Percentiles rank a stretch among this genome's conserved stretches.
phyloP scores from a whole-genome alignment of 768 basidiomycete species.

The Hericium erinaceus region DNA sequence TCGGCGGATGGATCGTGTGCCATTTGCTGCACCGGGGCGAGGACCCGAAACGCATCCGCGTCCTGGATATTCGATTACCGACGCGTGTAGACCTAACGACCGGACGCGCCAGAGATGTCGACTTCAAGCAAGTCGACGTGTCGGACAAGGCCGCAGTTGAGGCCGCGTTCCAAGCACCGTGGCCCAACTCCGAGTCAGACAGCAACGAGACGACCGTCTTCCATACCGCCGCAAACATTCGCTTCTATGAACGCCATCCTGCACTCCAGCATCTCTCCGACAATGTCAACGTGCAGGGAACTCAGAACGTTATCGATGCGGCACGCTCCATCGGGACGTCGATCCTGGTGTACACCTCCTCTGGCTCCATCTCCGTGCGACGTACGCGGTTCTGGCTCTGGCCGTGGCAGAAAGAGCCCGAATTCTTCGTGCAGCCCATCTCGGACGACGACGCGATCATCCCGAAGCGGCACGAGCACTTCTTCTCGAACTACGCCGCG shows the following conservation, averaged over 20 bases:
- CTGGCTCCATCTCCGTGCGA: constrained; percentile 52
- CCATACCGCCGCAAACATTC: constrained; percentile 71
- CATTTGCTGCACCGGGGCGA: constrained; percentile 65
- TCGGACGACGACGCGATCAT: constrained; percentile 47
- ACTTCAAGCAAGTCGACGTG: constrained; percentile 53
- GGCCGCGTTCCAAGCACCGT: constrained; percentile 54
- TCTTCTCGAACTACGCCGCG: constrained; percentile 73
- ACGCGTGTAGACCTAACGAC: constrained; percentile 45
- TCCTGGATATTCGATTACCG: constrained; percentile 60
- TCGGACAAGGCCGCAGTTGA: constrained; percentile 43
- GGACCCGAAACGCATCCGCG: constrained; percentile 50
- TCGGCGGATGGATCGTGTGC: constrained; percentile 71
- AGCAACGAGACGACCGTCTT: constrained; percentile 51
- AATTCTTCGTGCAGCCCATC: constrained; percentile 50
- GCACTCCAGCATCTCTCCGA: constrained; percentile 44
- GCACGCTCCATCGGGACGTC: constrained; percentile 44
- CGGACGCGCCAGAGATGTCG: constrained; percentile 41
- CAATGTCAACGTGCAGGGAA: constrained; percentile 58
- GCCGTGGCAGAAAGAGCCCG: constrained; percentile 63
- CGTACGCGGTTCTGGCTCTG: constrained; percentile 56
- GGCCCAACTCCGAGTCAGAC: constrained; percentile 31
- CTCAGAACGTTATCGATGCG: constrained; percentile 56
- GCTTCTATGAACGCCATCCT: constrained; percentile 60
- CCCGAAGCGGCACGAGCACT: constrained; percentile 47
- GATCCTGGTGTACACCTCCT: constrained; percentile 64